Base-by-base conservation (phyloP, 176 grass and related monocot species). In the Puya raimondii region DNA sequence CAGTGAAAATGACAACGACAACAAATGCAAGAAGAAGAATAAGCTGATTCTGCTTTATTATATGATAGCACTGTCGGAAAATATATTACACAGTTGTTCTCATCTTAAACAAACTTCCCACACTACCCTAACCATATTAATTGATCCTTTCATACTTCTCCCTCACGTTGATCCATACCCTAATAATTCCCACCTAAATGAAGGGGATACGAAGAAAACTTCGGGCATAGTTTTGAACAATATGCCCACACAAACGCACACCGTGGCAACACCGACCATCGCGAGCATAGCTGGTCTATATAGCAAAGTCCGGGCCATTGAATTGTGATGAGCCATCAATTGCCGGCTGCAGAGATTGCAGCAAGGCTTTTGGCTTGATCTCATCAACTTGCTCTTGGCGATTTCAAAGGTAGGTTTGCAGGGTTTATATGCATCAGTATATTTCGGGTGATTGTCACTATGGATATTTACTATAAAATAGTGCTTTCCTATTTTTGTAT, bases 151-250 rank as follows among this genome's bases (percentile, higher is more conserved):
- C 57, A 48, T 66, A 68, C 61, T 47, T 69, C 65, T 68, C 53
- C 53, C 33, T 91, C 80, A 92, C 66, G 85, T 92, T 0, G 73
- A 33, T 11, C 89, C 85, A 63, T 78, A 86, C 65, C 82, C 84
- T 78, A 99, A 42, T 78, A 91, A 23, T 26, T 99, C 94, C 94
- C 94, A 99, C 72, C 94, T 88, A 70, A 99, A 99, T 1, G 85
- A 86, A 0, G 85, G 94, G 0, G 65, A 75, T n/a, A 84, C 87
- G 1, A 74, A 88, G 42, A 87, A 89, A 73, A 99, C 94, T 76
- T 78, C 83, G 1, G 94, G 90, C 1, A 81, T 70, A 23, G 90
- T 86, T 29, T 99, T 89, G 63, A 93, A 83, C 50, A 93, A 77
- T 71, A 93, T 72, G 3, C 89, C 90, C 1, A 99, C 87, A 66